Evolutionary conservation across 2,329 filamentous ascomycete species (phyloP), one percentile per base, ranked within the genome.

Genomic region (Davidsoniella australis): DNA sequence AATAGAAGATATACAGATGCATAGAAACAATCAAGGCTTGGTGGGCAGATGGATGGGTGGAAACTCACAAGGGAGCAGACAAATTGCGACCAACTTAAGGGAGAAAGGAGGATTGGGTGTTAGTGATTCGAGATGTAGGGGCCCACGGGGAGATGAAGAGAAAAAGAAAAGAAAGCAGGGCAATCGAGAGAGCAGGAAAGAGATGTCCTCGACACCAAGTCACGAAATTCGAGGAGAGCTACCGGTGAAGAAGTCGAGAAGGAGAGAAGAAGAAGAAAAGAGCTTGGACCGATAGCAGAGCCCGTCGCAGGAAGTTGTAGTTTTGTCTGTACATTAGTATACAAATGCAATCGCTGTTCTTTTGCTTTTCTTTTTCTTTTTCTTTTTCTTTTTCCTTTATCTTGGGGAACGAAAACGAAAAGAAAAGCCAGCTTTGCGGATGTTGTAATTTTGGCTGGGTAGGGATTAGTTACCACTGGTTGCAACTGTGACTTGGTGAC

Each of bases 261-360:
- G 41, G 23, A 23, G 29, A 24, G 36, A 42, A 24, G 40, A 44
- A 47, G 24, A 47, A 23, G 4, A 50, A 37, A 17, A 51, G 39
- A 20, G 33, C 20, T 18, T 23, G 36, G 14, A n/a, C 23, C 16
- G 18, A 47, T 26, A 47, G 7, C 8, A 14, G 16, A 36, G 41
- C 41, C 24, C 24, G 41, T 42, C 29, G 17, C 24, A 26, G 37
- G 20, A 29, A 3, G 12, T 33, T 10, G 29, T 33, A 33, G 12
- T 33, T 33, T 12, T 33, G 29, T 48, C 33, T 23, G 33, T 40
- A 37, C 17, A 47, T 17, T 12, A 17, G 39, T 16, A 18, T 17
- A 7, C 16, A 20, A 41, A 41, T 24, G 18, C 41, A 42, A 7
- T 20, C 39, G n/a, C 20, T 41, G n/a, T 20, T 42, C 41, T 24